Evolutionary conservation across 768 basidiomycete genomes (phyloP).

Genomic region (Megacollybia marginata): DNA sequence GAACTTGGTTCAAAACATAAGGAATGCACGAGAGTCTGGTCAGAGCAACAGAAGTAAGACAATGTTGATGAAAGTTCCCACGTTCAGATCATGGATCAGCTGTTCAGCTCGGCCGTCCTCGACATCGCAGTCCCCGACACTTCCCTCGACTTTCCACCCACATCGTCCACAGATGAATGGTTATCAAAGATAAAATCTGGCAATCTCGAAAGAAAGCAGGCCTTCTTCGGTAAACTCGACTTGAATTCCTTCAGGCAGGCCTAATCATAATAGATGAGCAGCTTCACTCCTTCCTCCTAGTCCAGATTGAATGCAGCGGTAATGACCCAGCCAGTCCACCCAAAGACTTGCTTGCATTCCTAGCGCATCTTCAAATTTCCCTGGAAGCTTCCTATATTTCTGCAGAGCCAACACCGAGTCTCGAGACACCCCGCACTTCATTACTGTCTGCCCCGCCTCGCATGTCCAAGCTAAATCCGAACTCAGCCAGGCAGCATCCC

Average conservation of each 20-base stretch:
- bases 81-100: slow-evolving; percentile 42
- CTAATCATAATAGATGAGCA: slow-evolving; percentile 23
- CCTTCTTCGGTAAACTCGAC: slow-evolving; percentile 59
- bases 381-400: slow-evolving; percentile 80
- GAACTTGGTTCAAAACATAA: no score
- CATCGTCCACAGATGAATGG: slow-evolving; percentile 45
- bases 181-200: slow-evolving; percentile 35
- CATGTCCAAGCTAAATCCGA: slow-evolving; percentile 27
- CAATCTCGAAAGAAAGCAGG: slow-evolving; percentile 48
- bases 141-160: slow-evolving; percentile 52
- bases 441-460: slow-evolving; percentile 46
- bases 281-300: slow-evolving; percentile 22
- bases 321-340: slow-evolving; percentile 32
- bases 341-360: slow-evolving; percentile 46
- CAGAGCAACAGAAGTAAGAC: no score
- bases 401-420: slow-evolving; percentile 27
- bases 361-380: slow-evolving; percentile 68
- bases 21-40: no score
- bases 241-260: not conserved
- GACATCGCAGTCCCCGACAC: slow-evolving; percentile 61
- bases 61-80: not conserved
- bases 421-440: slow-evolving; percentile 29
- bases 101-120: slow-evolving; percentile 53
- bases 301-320: slow-evolving; percentile 14
- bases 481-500: slow-evolving; percentile 38